Evolutionary conservation across 345 rosid genomes (phyloP).

Genomic region (Populus alba): DNA sequence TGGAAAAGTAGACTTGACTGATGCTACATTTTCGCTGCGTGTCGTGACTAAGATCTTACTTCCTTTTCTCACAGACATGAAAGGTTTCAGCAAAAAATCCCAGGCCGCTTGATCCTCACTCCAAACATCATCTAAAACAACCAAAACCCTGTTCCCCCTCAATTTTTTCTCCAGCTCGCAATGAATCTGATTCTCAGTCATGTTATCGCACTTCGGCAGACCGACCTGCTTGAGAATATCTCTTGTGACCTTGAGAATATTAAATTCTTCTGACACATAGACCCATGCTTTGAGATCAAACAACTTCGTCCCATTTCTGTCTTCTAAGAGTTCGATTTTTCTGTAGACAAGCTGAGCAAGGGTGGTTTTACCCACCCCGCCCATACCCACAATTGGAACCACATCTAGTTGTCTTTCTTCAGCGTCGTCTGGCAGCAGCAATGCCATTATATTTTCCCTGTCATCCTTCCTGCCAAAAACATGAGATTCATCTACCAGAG

Average conservation of each 20-base stretch:
- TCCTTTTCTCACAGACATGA: background rate
- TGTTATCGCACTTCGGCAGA: background rate
- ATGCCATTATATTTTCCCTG: background rate
- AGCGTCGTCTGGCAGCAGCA: background rate
- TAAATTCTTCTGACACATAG: background rate
- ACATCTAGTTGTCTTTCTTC: background rate
- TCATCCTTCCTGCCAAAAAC: slow-evolving; percentile 23
- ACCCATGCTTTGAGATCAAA: background rate
- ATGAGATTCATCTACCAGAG: slow-evolving; percentile 15
- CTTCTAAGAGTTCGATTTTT: background rate
- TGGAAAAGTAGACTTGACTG: background rate
- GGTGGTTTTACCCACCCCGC: background rate
- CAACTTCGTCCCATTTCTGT: background rate
- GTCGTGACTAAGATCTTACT: background rate
- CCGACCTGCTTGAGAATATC: background rate
- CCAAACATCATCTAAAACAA: slow-evolving; percentile 1
- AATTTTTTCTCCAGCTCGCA: background rate
- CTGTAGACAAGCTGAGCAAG: background rate
- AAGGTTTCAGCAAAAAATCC: background rate
- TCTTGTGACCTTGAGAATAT: background rate
- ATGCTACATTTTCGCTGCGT: background rate
- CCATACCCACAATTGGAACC: slow-evolving; percentile 19
- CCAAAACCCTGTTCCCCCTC: background rate
- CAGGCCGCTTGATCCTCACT: background rate
- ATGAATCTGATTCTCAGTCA: background rate